These are phyloP conservation scores for Tolypocladium album DNA, from an alignment of 2,329 filamentous ascomycete species.

Conservation along the genomic window DNA sequence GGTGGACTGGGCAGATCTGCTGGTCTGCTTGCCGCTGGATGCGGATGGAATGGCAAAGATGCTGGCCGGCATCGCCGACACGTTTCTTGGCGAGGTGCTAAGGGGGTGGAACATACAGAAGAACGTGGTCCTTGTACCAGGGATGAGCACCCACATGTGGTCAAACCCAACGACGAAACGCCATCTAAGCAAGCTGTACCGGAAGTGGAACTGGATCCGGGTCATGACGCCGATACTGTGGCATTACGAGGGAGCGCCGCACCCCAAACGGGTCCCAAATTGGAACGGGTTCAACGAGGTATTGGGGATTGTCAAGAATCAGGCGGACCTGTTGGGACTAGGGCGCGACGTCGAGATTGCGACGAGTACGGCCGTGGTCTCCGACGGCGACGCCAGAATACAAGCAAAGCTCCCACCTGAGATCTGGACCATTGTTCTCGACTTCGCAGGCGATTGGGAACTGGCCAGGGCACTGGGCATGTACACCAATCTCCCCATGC, in stretches of 20 bases:
- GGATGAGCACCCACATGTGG: constrained; percentile 86
- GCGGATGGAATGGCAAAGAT: constrained; percentile 79
- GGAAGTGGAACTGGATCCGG: constrained; percentile 80
- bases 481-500: constrained; percentile 65
- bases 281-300: constrained; percentile 61
- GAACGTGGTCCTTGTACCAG: constrained; percentile 73
- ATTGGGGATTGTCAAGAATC: constrained; percentile 65
- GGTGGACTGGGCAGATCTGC: constrained; percentile 78
- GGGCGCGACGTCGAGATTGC: constrained; percentile 57
- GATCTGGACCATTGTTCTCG: constrained; percentile 81
- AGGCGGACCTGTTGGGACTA: constrained; percentile 63
- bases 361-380: constrained; percentile 25
- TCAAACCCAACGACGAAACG: constrained; percentile 81
- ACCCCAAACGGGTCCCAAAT: constrained; percentile 41
- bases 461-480: constrained; percentile 71
- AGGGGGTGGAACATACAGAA: constrained; percentile 83
- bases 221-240: constrained; percentile 74
- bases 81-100: constrained; percentile 67
- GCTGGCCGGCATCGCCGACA: constrained; percentile 75
- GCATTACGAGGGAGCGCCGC: constrained; percentile 53
- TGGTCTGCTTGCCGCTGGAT: constrained; percentile 76
- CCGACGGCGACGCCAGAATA: constrained; percentile 19
- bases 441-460: constrained; percentile 84
- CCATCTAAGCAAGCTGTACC: constrained; percentile 71
- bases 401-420: constrained; percentile 61